Evolutionary conservation across 1,284 basidiomycete species (phyloP).

Genomic region (Puccinia novopanici): DNA sequence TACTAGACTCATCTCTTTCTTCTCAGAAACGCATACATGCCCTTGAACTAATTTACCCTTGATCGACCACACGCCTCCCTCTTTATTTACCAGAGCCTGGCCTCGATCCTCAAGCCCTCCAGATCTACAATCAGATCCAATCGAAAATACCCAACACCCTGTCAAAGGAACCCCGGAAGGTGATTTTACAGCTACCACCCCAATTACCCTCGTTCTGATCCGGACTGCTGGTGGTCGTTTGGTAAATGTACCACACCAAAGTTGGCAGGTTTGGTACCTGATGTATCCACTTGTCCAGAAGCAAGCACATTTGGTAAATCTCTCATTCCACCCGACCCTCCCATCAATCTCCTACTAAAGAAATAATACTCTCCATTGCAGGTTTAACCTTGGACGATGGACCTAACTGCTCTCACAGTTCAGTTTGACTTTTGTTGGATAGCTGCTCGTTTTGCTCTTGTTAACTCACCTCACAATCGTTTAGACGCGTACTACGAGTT

Average conservation of each 20-base stretch:
- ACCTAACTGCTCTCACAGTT: slow-evolving; percentile 55
- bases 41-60: not conserved
- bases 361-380: slow-evolving; percentile 20
- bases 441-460: not conserved
- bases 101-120: slow-evolving; percentile 40
- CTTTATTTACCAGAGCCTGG: slow-evolving; percentile 25
- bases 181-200: slow-evolving; percentile 56
- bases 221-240: slow-evolving; percentile 57
- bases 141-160: slow-evolving; percentile 54
- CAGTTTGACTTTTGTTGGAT: not conserved
- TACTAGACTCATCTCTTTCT: too few species aligned
- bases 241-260: slow-evolving; percentile 47
- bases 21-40: not conserved
- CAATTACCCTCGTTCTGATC: slow-evolving; percentile 56
- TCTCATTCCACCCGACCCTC: slow-evolving; percentile 20
- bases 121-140: slow-evolving; percentile 26
- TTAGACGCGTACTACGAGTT: slow-evolving; percentile 65
- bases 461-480: slow-evolving; percentile 54
- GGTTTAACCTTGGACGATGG: slow-evolving; percentile 57
- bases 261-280: slow-evolving; percentile 53
- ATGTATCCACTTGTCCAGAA: slow-evolving; percentile 61
- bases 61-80: not conserved
- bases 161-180: slow-evolving; percentile 59
- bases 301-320: slow-evolving; percentile 63
- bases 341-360: not conserved